Evolutionary conservation across 345 rosid species (phyloP), one percentile per base, ranked within the genome.

Genomic region (Luvunga scandens): DNA sequence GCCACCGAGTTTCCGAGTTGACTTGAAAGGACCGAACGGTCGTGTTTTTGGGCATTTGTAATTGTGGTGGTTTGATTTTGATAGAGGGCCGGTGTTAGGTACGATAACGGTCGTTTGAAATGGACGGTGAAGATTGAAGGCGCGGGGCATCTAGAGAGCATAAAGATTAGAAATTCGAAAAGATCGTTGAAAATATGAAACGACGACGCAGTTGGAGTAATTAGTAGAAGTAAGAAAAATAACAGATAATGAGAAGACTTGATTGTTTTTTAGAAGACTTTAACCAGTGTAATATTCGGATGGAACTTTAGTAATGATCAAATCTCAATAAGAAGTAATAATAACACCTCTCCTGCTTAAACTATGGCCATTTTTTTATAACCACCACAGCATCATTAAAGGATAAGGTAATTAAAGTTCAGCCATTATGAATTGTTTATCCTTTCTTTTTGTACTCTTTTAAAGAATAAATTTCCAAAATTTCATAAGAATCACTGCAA

Each of bases 51-150:
- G 22, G 55, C 61, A 30, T 38, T 25, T 25, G 38, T 67, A 36
- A 45, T 18, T 39, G 24, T 4, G 30, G 39, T 45, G 57, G 6
- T 18, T 42, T 13, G 53, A 68, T 53, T 53, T 56, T 13, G 53
- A 68, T 27, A 71, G 71, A 33, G 38, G 22, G 25, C 10, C 64
- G 85, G 78, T 68, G 81, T 12, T 45, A 45, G 77, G 75, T 62
- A 65, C 3, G 69, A 39, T 76, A 82, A 59, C 71, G 39, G 82
- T 31, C 74, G 79, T 48, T 80, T 80, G 71, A 81, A 84, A 79
- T 69, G 82, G 81, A 87, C 80, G 80, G 86, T 16, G 65, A 48
- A 66, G 81, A 82, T 79, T 73, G 42, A 65, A 45, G 42, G 53
- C 59, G 63, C 10, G 13, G 69, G 77, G 74, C 78, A 78, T 24